phyloP scores from a whole-genome alignment of 441 rosid species.

The Isatis lusitanica region DNA sequence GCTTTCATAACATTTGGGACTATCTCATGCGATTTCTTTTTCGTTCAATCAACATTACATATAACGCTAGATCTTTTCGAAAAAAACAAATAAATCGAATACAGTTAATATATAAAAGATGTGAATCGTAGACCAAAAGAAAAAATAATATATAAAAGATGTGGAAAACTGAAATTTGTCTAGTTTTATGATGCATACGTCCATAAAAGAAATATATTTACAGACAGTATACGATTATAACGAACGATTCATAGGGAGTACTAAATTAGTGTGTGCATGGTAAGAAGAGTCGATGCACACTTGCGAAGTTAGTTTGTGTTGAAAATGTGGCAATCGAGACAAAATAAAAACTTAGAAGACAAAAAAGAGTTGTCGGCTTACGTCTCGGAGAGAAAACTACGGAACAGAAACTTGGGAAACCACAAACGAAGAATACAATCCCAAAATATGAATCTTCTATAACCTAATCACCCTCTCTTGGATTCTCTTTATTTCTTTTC shows the following conservation, averaged over 20 bases:
- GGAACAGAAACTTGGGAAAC: constrained; percentile 33
- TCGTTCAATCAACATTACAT: neutral
- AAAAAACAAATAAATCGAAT: neutral
- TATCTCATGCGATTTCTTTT: too few species aligned
- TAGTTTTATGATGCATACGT: neutral
- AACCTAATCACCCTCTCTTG: constrained; percentile 16
- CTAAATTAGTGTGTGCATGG: neutral
- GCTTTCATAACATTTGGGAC: neutral
- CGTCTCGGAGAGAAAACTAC: constrained; percentile 38
- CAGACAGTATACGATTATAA: neutral
- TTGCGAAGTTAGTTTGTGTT: constrained; percentile 22
- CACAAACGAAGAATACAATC: constrained; percentile 33
- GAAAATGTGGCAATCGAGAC: constrained; percentile 27
- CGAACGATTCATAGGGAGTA: neutral
- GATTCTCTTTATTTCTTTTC: constrained; percentile 14
- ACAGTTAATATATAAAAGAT: neutral
- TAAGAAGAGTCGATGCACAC: constrained; percentile 9
- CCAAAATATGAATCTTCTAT: constrained; percentile 38
- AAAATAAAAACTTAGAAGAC: constrained; percentile 9
- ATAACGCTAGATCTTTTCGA: neutral
- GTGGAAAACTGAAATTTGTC: neutral
- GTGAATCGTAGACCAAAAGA: neutral
- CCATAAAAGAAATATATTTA: neutral
- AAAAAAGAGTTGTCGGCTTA: constrained; percentile 29
- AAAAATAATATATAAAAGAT: neutral